Evolutionary conservation across 2,329 filamentous ascomycete genomes (phyloP).

Genomic region (Onygena corvina): DNA sequence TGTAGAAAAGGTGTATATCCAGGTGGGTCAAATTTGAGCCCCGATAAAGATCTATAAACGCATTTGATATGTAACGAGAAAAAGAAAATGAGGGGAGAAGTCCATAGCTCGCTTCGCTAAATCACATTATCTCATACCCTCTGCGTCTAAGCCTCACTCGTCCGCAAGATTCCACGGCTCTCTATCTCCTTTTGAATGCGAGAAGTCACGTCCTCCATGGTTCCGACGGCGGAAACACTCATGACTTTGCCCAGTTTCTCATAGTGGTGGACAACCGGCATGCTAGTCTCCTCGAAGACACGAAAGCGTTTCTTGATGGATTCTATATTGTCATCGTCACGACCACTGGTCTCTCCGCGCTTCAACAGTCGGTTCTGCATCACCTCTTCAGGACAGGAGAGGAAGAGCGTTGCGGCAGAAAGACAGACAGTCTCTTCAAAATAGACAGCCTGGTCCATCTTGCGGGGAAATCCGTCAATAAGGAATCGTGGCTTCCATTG

Average conservation of each 20-base stretch:
- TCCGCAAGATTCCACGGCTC: conserved; percentile 29
- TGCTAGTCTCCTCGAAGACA: conserved; percentile 88
- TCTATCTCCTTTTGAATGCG: conserved; percentile 40
- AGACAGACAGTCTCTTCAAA: conserved; percentile 85
- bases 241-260: conserved; percentile 65
- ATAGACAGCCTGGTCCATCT: conserved; percentile 90
- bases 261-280: conserved; percentile 89
- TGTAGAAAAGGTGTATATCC: not conserved
- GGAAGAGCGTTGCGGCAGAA: conserved; percentile 79
- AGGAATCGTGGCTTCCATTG: conserved; percentile 53
- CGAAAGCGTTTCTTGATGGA: conserved; percentile 93
- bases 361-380: conserved; percentile 77
- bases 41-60: not conserved
- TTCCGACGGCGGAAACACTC: conserved; percentile 59
- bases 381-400: conserved; percentile 78
- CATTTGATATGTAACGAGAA: conserved; percentile 1
- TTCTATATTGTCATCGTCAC: conserved; percentile 87
- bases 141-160: conserved; percentile 15
- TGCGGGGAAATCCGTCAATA: conserved; percentile 77
- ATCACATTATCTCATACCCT: not conserved
- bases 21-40: not conserved
- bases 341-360: conserved; percentile 82
- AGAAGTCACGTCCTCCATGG: conserved; percentile 53
- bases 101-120: not conserved
- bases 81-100: conserved; percentile 8